Percentiles rank a stretch among this genome's conserved stretches.
Evolutionary conservation across 2,329 filamentous ascomycete species (phyloP).

Genomic region (Penicillium thymicola): DNA sequence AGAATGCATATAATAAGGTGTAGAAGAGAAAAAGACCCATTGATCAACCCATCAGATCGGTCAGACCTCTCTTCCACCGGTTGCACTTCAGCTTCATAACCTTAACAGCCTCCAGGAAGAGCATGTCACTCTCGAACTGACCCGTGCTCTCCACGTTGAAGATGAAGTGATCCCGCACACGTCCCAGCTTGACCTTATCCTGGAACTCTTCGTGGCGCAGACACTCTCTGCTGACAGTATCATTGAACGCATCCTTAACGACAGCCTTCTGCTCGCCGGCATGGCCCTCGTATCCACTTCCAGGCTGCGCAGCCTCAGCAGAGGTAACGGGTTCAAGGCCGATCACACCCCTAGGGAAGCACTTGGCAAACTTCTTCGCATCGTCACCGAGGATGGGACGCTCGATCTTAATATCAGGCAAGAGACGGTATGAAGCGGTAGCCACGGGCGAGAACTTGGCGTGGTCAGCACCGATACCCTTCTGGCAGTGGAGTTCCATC

Average conservation of each 20-base stretch:
- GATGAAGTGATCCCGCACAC: conserved; percentile 93
- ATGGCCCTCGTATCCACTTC: conserved; percentile 67
- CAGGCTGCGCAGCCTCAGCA: conserved; percentile 59
- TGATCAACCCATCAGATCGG: conserved; percentile 40
- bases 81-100: conserved; percentile 79
- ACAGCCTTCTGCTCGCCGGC: conserved; percentile 83
- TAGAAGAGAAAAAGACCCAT: conserved; percentile 10
- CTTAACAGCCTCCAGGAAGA: conserved; percentile 87
- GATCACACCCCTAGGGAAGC: conserved; percentile 88
- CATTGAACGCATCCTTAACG: conserved; percentile 82
- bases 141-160: conserved; percentile 93
- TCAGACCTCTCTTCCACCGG: conserved; percentile 45
- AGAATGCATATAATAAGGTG: conserved; percentile 35
- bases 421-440: conserved; percentile 85
- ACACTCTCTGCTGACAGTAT: conserved; percentile 92
- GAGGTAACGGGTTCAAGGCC: conserved; percentile 68
- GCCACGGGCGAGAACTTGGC: conserved; percentile 97
- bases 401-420: conserved; percentile 82
- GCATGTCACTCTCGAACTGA: conserved; percentile 88
- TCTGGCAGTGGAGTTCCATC: conserved; percentile 87
- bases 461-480: conserved; percentile 90
- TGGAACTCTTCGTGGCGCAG: conserved; percentile 89
- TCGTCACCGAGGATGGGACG: conserved; percentile 81
- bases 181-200: conserved; percentile 89
- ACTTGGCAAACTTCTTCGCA: conserved; percentile 82